A percentile compares a stretch with the other conserved stretches of the same genome.
These are phyloP conservation scores for Fragilaria crotonensis DNA, from an alignment of 108 stramenopile genomes.

Conservation along the genomic window DNA sequence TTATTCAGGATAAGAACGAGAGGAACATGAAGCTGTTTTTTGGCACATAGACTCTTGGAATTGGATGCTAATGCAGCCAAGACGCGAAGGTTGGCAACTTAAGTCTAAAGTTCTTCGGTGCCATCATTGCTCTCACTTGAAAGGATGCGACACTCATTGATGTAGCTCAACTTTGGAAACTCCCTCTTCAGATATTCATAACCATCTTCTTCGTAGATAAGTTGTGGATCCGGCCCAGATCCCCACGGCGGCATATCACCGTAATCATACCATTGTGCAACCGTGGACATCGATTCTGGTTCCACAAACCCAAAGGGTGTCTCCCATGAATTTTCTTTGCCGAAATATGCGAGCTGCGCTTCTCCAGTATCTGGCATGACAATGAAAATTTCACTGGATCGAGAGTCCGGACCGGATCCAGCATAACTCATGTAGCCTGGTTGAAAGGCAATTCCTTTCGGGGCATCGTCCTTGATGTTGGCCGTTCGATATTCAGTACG, in stretches of 20 bases:
- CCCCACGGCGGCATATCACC: slow-evolving; percentile 62
- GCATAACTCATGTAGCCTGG: slow-evolving; percentile 46
- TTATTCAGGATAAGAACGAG: too few relatives aligned
- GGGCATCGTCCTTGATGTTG: slow-evolving; percentile 31
- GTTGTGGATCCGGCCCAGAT: slow-evolving; percentile 29
- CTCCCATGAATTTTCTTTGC: slow-evolving; percentile 49
- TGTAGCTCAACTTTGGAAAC: slow-evolving; percentile 35
- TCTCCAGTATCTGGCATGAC: slow-evolving; percentile 47
- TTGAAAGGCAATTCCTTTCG: slow-evolving; percentile 29
- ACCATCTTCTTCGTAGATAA: slow-evolving; percentile 26
- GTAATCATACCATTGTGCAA: slow-evolving; percentile 37
- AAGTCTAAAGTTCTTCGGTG: too few relatives aligned
- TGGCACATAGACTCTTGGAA: too few relatives aligned
- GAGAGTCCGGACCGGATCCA: slow-evolving; percentile 38
- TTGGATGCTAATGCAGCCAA: too few relatives aligned
- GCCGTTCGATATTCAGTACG: slow-evolving; percentile 8
- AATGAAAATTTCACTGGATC: slow-evolving; percentile 49
- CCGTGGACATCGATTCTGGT: slow-evolving; percentile 18
- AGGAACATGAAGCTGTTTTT: too few relatives aligned
- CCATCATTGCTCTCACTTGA: too few relatives aligned
- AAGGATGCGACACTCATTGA: not conserved
- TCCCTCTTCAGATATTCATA: slow-evolving; percentile 27
- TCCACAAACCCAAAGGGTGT: slow-evolving; percentile 56
- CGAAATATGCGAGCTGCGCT: slow-evolving; percentile 39
- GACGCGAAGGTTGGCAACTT: too few relatives aligned